Conservation (phyloP, 352 stramenopile species). For the Halophytophthora batemanensis region DNA sequence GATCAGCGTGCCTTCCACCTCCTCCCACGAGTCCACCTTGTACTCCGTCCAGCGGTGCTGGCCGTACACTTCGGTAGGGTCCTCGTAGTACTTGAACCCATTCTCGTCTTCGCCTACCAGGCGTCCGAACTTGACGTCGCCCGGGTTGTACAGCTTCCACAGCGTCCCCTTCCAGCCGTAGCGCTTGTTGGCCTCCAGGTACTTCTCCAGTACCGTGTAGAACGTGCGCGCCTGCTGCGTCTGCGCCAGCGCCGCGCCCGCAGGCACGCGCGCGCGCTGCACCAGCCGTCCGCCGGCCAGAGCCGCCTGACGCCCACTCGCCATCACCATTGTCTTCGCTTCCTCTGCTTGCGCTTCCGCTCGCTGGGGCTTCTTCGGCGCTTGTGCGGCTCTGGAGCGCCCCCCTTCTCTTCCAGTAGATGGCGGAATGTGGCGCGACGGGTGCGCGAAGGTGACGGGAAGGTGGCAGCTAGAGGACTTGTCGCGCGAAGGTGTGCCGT, state of each 20-base stretch:
- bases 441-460: slow-evolving; percentile 1
- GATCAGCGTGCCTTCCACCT: slow-evolving; percentile 78
- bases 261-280: slow-evolving; percentile 8
- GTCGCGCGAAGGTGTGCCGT: no score
- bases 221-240: slow-evolving; percentile 64
- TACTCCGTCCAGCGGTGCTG: slow-evolving; percentile 86
- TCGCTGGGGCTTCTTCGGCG: neutral
- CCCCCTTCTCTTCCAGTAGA: neutral
- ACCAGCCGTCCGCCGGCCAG: slow-evolving; percentile 36
- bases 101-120: slow-evolving; percentile 80
- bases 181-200: slow-evolving; percentile 74
- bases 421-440: neutral
- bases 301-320: slow-evolving; percentile 25
- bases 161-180: slow-evolving; percentile 78
- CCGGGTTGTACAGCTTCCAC: slow-evolving; percentile 88
- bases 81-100: slow-evolving; percentile 87
- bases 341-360: neutral
- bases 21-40: slow-evolving; percentile 72
- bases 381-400: neutral
- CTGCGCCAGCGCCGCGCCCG: neutral
- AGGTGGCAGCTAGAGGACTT: slow-evolving; percentile 1
- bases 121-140: slow-evolving; percentile 87
- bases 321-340: slow-evolving; percentile 14
- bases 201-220: slow-evolving; percentile 81
- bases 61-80: slow-evolving; percentile 67